These are phyloP conservation scores for Emericellopsis cladophorae DNA, from an alignment of 2,329 filamentous ascomycete genomes.

Conservation along the genomic window DNA sequence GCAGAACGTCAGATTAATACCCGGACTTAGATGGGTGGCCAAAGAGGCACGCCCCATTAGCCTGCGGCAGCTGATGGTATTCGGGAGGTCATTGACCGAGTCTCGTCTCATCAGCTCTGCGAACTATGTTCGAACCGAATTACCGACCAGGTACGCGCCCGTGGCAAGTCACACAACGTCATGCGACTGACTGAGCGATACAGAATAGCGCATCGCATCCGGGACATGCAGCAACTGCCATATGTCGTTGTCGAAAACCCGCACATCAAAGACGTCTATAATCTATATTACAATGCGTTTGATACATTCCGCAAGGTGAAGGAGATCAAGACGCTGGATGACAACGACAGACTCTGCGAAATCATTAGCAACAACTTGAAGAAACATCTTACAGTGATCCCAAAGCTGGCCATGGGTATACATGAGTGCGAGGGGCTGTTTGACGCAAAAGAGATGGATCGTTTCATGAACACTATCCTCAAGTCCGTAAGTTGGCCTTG, in stretches of 20 bases:
- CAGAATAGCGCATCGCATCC: slow-evolving; percentile 83
- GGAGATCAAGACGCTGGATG: slow-evolving; percentile 73
- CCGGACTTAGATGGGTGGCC: slow-evolving; percentile 64
- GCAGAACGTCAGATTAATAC: background rate
- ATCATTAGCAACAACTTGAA: slow-evolving; percentile 67
- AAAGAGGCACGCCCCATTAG: slow-evolving; percentile 92
- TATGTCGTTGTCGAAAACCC: slow-evolving; percentile 94
- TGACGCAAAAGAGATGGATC: slow-evolving; percentile 69
- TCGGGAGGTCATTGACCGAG: slow-evolving; percentile 87
- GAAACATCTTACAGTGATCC: slow-evolving; percentile 87
- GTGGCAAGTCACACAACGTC: too few species aligned
- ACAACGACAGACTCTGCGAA: slow-evolving; percentile 81
- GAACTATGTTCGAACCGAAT: slow-evolving; percentile 92
- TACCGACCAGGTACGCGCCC: slow-evolving; percentile 59
- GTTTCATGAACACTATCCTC: slow-evolving; percentile 89
- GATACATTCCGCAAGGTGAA: slow-evolving; percentile 75
- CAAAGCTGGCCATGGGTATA: slow-evolving; percentile 86
- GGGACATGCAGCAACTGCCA: slow-evolving; percentile 92
- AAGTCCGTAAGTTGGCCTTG: slow-evolving; percentile 53
- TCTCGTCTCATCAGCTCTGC: slow-evolving; percentile 81
- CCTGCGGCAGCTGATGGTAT: slow-evolving; percentile 91
- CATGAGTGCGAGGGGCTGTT: slow-evolving; percentile 80
- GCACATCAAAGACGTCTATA: slow-evolving; percentile 89
- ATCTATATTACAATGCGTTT: slow-evolving; percentile 94
- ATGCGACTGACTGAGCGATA: background rate